Conservation (phyloP, 2,329 filamentous ascomycete species). For the Diaporthe helianthi region DNA sequence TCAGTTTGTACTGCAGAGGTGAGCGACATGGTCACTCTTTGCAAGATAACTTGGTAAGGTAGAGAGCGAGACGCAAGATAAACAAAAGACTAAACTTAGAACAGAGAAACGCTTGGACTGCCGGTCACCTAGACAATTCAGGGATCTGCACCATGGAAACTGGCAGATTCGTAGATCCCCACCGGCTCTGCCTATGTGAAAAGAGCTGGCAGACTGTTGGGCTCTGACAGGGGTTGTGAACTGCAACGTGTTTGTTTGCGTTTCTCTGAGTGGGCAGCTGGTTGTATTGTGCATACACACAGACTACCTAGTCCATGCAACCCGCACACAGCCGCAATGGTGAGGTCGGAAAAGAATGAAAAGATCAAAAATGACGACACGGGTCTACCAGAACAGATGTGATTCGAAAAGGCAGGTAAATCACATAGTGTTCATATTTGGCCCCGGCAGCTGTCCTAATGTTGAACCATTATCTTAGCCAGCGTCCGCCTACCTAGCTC, state of each 20-base stretch:
- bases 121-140: no score
- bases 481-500: no score
- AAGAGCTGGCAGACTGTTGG: not conserved
- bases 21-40: not conserved
- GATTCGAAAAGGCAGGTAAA: not conserved
- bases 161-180: not conserved
- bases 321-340: not conserved
- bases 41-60: not conserved
- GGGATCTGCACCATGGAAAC: no score
- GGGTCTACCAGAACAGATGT: not conserved
- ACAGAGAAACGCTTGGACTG: no score
- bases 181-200: not conserved
- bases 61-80: not conserved
- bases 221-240: not conserved
- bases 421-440: not conserved
- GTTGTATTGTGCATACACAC: not conserved
- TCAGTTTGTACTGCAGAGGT: not conserved
- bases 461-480: not conserved
- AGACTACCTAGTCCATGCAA: no score
- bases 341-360: not conserved
- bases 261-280: constrained; percentile 15
- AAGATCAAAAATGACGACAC: not conserved
- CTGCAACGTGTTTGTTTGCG: constrained; percentile 16
- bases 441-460: not conserved
- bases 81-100: not conserved